These are phyloP conservation scores for Podochytrium sp. DNA, from an alignment of 192 early-diverging fungal genomes.

Conservation along the genomic window DNA sequence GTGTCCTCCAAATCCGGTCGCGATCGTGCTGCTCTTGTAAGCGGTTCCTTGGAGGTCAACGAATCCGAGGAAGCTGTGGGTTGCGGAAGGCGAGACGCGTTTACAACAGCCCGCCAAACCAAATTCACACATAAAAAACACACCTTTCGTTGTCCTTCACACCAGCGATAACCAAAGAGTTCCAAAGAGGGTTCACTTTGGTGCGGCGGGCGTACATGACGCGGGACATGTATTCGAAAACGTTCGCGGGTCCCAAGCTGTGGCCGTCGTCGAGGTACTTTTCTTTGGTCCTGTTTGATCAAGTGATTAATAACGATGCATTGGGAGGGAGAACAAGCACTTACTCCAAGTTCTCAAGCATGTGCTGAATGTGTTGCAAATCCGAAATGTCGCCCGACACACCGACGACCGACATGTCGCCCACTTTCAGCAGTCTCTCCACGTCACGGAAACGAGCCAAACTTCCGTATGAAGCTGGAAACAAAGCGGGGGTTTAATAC, in stretches of 20 bases:
- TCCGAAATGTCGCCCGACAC: constrained; percentile 93
- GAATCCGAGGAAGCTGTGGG: constrained; percentile 79
- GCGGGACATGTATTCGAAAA: constrained; percentile 88
- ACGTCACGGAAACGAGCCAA: constrained; percentile 90
- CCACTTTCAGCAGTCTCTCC: constrained; percentile 77
- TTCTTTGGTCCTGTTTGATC: constrained; percentile 74
- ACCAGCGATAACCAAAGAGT: constrained; percentile 90
- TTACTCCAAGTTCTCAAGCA: constrained; percentile 51
- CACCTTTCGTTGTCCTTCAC: constrained; percentile 75
- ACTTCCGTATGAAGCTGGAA: constrained; percentile 87
- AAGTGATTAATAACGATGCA: not conserved
- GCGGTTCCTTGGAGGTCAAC: constrained; percentile 93
- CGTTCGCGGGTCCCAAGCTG: constrained; percentile 77
- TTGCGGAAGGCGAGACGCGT: too few relatives aligned
- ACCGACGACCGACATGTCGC: constrained; percentile 86
- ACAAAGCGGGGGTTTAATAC: too few relatives aligned
- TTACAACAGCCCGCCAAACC: not conserved
- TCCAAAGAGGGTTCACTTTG: constrained; percentile 95
- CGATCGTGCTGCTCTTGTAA: constrained; percentile 87
- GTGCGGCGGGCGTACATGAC: constrained; percentile 91
- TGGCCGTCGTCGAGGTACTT: constrained; percentile 90
- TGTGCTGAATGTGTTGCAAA: constrained; percentile 88
- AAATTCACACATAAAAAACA: not conserved
- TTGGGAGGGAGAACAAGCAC: not conserved
- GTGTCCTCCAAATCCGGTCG: constrained; percentile 92